These are phyloP conservation scores for Chloropicon primus DNA, from an alignment of 139 green algal genomes.

Conservation along the genomic window DNA sequence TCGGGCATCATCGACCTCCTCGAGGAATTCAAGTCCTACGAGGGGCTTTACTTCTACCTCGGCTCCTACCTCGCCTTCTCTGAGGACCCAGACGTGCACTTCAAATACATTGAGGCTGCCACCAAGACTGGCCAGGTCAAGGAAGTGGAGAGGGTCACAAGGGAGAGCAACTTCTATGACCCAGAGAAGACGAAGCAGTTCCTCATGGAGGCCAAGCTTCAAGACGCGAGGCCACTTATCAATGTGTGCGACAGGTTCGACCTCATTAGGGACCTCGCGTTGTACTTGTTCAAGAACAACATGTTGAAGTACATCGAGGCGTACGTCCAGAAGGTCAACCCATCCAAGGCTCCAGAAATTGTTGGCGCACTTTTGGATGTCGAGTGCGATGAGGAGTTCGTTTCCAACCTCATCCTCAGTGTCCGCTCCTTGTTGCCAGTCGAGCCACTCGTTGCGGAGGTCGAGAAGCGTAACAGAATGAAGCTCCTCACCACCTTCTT, in stretches of 20 bases:
- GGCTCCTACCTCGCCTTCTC: constrained; percentile 68
- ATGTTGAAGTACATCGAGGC: constrained; percentile 96
- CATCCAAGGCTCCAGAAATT: constrained; percentile 46
- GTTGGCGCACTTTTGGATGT: constrained; percentile 91
- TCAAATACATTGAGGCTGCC: constrained; percentile 99
- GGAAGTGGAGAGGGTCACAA: constrained; percentile 94
- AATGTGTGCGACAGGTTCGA: constrained; percentile 98
- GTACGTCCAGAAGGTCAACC: constrained; percentile 95
- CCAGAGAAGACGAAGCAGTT: constrained; percentile 83
- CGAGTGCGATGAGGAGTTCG: constrained; percentile 88
- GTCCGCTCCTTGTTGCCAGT: constrained; percentile 81
- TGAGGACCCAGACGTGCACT: constrained; percentile 88
- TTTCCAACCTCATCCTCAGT: constrained; percentile 96
- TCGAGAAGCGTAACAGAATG: constrained; percentile 77
- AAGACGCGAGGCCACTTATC: constrained; percentile 92
- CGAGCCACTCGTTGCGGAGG: constrained; percentile 53
- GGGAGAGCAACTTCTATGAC: constrained; percentile 80
- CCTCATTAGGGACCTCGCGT: constrained; percentile 88
- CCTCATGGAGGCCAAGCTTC: constrained; percentile 98
- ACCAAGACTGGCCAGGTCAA: constrained; percentile 64
- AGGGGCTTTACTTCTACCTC: constrained; percentile 96
- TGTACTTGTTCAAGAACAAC: constrained; percentile 83
- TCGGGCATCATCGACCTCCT: constrained; percentile 80
- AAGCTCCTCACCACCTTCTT: constrained; percentile 94
- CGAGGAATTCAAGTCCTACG: constrained; percentile 76